Evolutionary conservation across 768 basidiomycete species (phyloP), one percentile per base, ranked within the genome.

Genomic region (Leccinum arenicola): DNA sequence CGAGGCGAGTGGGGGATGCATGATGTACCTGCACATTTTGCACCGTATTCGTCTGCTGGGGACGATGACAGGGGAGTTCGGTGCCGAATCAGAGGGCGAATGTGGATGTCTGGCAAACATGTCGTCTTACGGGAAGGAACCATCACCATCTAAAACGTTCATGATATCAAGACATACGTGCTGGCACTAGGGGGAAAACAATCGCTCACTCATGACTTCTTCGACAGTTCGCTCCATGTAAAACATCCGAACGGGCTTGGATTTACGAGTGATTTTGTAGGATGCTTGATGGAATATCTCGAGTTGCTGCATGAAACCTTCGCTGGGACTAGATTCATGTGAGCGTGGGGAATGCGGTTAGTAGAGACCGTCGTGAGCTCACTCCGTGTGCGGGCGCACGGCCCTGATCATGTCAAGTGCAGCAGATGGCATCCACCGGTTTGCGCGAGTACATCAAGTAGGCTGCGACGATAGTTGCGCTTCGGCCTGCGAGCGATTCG

Each of bases 381-480:
- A 95, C 93, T 89, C 83, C 15, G 90, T 78, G 55, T 77, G 74
- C 0, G 92, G 89, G 10, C 95, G 81, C 19, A 79, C 83, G 57
- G 81, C 74, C 56, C 78, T 78, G 61, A 96, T 86, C 62, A 89
- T 75, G 23, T 85, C 82, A 12, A 97, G 73, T 6, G 95, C 93
- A 21, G 78, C 74, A 11, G 81, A 75, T 0, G 81, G 81, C 76
- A 59, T 87, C 82, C 3, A 85, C n/a, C n/a, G n/a, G 50, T 15
- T 84, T 79, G 61, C 79, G 77, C 4, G 82, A 81, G 66, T 88
- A 84, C 91, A 97, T 95, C 49, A 97, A 76, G 68, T 93, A 97
- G 4, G 94, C 95, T 2, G 92, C 87, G 7, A 90, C 88, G 50
- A 96, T 86, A 2, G 91, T 89, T 7, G 88, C 86, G 63, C 92